Conservation (phyloP, 1,284 basidiomycete species). For the Trichosporon asahii region DNA sequence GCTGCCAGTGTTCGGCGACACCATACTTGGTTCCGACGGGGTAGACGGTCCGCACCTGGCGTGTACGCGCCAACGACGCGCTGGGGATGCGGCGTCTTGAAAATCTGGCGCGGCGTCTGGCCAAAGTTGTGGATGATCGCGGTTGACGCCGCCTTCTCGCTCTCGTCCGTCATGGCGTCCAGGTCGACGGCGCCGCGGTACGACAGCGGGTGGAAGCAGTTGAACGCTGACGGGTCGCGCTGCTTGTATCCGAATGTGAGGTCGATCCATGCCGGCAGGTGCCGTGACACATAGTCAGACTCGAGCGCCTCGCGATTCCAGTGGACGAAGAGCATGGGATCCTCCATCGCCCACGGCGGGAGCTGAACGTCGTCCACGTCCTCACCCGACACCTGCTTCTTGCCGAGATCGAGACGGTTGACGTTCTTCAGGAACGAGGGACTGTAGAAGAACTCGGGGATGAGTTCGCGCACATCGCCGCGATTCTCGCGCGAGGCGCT, state of each 20-base stretch:
- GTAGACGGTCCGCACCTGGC: constrained; percentile 61
- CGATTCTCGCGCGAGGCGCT: constrained; percentile 82
- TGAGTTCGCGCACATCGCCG: constrained; percentile 90
- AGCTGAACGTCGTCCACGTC: constrained; percentile 82
- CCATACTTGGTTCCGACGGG: constrained; percentile 70
- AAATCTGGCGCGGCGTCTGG: constrained; percentile 86
- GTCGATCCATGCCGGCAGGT: constrained; percentile 88
- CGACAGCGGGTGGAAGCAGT: constrained; percentile 90
- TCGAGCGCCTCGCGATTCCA: constrained; percentile 84
- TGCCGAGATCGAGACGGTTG: constrained; percentile 76
- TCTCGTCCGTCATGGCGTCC: constrained; percentile 75
- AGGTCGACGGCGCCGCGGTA: constrained; percentile 91
- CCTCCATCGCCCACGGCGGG: constrained; percentile 84
- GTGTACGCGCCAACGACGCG: constrained; percentile 56
- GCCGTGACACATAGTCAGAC: constrained; percentile 79
- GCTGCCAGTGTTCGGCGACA: constrained; percentile 62
- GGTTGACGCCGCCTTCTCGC: constrained; percentile 85
- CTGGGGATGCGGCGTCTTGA: constrained; percentile 72
- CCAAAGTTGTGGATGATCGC: constrained; percentile 96
- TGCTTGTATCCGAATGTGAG: constrained; percentile 78
- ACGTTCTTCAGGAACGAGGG: constrained; percentile 55
- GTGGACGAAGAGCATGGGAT: constrained; percentile 78
- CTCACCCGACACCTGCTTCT: constrained; percentile 75
- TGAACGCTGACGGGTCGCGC: constrained; percentile 70
- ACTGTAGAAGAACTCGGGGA: constrained; percentile 79